Percentiles rank a stretch among this genome's conserved stretches.
phyloP scores from a whole-genome alignment of 495 filamentous ascomycete genomes.

The Achaetomiella virescens region DNA sequence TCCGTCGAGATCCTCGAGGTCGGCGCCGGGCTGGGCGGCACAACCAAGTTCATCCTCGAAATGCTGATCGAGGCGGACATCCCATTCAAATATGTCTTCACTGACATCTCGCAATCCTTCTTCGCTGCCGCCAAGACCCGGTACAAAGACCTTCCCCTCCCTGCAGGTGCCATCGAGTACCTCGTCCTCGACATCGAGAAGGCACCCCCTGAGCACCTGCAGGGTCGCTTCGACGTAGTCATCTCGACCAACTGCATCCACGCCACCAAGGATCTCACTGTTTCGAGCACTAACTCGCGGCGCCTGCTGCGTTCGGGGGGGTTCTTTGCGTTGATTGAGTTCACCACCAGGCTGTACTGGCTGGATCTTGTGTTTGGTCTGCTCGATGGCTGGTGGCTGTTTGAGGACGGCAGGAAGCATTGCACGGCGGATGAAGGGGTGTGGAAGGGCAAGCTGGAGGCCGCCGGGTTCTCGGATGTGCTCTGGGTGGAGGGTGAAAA shows the following conservation, averaged over 20 bases:
- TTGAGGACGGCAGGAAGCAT: constrained; percentile 21
- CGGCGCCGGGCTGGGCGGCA: constrained; percentile 46
- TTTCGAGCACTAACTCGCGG: constrained; percentile 29
- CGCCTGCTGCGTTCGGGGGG: constrained; percentile 36
- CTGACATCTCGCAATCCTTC: constrained; percentile 46
- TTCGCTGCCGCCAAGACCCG: constrained; percentile 41
- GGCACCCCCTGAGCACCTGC: constrained; percentile 43
- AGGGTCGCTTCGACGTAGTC: constrained; percentile 43
- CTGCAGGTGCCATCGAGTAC: constrained; percentile 36
- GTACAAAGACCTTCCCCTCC: constrained; percentile 26
- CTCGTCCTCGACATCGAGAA: constrained; percentile 42
- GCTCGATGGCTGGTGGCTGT: constrained; percentile 51
- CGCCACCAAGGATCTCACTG: constrained; percentile 33
- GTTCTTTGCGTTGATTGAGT: constrained; percentile 33
- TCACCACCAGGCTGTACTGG: constrained; percentile 33
- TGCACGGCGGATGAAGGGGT: neutral
- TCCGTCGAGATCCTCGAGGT: constrained; percentile 38
- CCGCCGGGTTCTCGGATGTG: too few species aligned
- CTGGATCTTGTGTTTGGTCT: constrained; percentile 48
- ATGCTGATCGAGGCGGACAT: constrained; percentile 27
- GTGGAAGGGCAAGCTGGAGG: neutral
- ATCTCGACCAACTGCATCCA: constrained; percentile 48
- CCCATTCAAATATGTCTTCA: constrained; percentile 45
- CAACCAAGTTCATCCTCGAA: constrained; percentile 25
- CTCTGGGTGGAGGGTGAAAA: too few species aligned